phyloP scores from a whole-genome alignment of 2,329 filamentous ascomycete genomes.

The Lachnellula cervina region DNA sequence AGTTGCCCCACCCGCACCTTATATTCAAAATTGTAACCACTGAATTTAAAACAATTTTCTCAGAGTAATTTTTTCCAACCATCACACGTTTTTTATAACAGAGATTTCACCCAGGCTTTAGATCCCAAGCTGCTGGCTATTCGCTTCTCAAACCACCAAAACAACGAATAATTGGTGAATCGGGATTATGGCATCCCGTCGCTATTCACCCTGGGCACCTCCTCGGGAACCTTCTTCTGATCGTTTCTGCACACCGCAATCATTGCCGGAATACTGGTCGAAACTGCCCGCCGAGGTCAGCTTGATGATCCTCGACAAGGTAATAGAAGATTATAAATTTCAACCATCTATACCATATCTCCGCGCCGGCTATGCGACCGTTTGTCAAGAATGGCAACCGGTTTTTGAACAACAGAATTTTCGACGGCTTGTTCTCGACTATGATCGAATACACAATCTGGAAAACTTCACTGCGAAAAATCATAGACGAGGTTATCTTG shows the following conservation, averaged over 20 bases:
- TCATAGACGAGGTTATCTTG: constrained; percentile 15
- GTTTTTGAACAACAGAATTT: constrained; percentile 18
- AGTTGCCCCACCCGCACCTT: no score
- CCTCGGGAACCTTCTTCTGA: background rate
- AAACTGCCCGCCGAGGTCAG: constrained; percentile 44
- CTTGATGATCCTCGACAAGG: constrained; percentile 26
- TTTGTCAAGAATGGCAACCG: constrained; percentile 18
- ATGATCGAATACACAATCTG: constrained; percentile 11
- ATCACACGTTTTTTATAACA: background rate
- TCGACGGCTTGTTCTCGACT: constrained; percentile 14
- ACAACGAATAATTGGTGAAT: background rate
- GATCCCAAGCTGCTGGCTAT: background rate
- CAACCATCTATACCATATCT: constrained; percentile 6
- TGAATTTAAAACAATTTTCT: background rate
- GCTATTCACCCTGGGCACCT: background rate
- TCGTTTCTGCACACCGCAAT: background rate
- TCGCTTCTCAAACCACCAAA: background rate
- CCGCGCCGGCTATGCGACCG: constrained; percentile 15
- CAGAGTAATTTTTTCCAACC: background rate
- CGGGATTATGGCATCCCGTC: background rate
- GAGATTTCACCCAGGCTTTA: background rate
- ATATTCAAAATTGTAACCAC: background rate
- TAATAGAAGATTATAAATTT: constrained; percentile 11
- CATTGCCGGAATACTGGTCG: constrained; percentile 34
- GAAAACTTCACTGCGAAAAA: constrained; percentile 8